Base-by-base conservation (phyloP, 2,329 filamentous ascomycete species). In the Scytalidium lignicola region DNA sequence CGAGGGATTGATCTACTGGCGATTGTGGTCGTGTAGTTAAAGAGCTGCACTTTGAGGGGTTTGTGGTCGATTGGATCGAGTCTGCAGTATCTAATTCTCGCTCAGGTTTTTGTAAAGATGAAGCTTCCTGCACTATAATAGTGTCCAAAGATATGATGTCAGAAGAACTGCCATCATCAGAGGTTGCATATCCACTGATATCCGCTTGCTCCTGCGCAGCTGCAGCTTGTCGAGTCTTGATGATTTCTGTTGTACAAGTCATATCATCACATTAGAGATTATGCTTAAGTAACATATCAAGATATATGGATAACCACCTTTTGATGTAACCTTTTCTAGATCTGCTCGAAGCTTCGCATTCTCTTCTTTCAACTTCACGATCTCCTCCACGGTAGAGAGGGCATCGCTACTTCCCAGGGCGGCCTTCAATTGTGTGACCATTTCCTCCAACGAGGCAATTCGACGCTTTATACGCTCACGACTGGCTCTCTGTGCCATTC, bases 381-480 rank as follows among this genome's bases (percentile, higher is more conserved):
- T 17, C 15, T 37, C 32, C 15, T 37, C 32, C 15, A 37, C 32
- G 32, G n/a, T 37, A 5, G 32, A 5, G 32, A 37, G 32, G n/a
- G 15, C 32, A 37, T 20, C 41, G 6, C 12, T 21, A n/a, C 22
- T 43, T 15, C 10, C 41, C 5, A 26, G 4, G 15, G 13, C 41
- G 12, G 41, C 41, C n/a, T 43, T 53, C 3, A 65, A 46, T 1
- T 56, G 55, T 12, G 62, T 58, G 29, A 66, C 61, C 51, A 59
- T 59, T 18, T 55, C 56, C 47, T 66, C 63, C 1, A 66, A 56
- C 23, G 64, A 56, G 9, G 62, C 55, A 41, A 66, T 65, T 28
- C 64, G 63, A 29, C 55, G 62, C 49, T 61, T 63, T 23, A 60
- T 66, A 9, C 63, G 55, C 44, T 66, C 64, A 13, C 63, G 60